Evolutionary conservation across 495 filamentous ascomycete species (phyloP), one percentile per base, ranked within the genome.

Genomic region (Penicillium cinerascens): DNA sequence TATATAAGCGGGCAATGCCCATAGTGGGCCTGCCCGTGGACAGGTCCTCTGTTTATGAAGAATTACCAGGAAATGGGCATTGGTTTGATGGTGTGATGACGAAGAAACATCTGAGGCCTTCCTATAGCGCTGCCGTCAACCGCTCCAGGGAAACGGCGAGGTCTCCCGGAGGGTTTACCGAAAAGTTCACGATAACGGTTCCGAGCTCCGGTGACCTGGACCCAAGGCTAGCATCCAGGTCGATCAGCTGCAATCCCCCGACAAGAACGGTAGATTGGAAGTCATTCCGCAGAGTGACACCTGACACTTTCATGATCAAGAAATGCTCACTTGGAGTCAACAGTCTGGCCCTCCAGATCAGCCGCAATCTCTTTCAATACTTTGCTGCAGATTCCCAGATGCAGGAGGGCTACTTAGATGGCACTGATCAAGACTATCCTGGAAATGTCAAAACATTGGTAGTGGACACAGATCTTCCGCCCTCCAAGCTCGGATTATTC

Each of bases 321-420:
- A 48, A 60, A 49, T 63, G 67, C 49, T 64, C 64, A 17, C 25
- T 39, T 17, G 58, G 58, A 15, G 59, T 61, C 17, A 52, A 60
- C 11, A 44, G 59, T 39, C 50, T 76, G 25, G 80, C 78, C 1
- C 59, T 81, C 10, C 82, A 83, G 48, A 70, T 82, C n/a, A 75
- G 81, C 20, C 74, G 80, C 33, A 85, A 84, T 53, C 66, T 84
- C 2, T 71, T 74, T 50, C 82, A 84, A 54, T 84, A 83, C 55
- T 83, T 79, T 64, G 69, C 61, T 53, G 81, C 80, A 27, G 81
- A 83, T 61, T 66, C 78, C n/a, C 62, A 69, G 27, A 75, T 83
- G 35, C 38, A 49, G 57, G 69, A 51, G 65, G 2, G 20, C 15
- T 48, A 36, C 36, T 48, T n/a, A 9, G 16, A 21, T n/a, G 35